phyloP scores from a whole-genome alignment of 345 rosid genomes.

The Mangifera indica region DNA sequence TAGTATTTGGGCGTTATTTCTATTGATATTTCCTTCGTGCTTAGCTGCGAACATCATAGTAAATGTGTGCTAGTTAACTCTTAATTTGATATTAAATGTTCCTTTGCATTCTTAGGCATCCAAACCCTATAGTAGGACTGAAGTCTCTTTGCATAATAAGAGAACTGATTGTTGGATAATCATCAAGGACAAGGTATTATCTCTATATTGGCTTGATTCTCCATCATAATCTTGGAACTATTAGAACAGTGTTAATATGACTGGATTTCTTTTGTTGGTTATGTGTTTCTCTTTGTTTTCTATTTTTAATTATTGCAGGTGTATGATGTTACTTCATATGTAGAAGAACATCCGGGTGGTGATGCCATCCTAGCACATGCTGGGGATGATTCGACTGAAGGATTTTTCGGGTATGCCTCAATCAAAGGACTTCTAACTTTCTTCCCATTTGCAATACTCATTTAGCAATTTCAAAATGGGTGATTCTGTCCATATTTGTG shows the following conservation, averaged over 20 bases:
- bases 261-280: background rate
- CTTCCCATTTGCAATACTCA: background rate
- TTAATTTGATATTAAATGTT: background rate
- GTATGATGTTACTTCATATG: constrained; percentile 83
- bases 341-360: constrained; percentile 96
- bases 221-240: background rate
- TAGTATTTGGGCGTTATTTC: background rate
- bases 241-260: background rate
- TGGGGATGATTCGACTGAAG: constrained; percentile 90
- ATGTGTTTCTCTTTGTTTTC: background rate
- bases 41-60: background rate
- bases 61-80: background rate
- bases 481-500: background rate
- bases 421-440: background rate
- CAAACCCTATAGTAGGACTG: constrained; percentile 48
- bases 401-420: constrained; percentile 72
- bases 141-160: constrained; percentile 64
- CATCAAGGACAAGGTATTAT: constrained; percentile 64
- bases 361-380: constrained; percentile 88
- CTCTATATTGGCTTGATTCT: background rate
- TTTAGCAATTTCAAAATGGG: background rate
- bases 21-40: background rate
- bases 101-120: constrained; percentile 22
- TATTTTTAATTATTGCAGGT: constrained; percentile 38
- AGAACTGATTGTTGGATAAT: constrained; percentile 91